Conservation (phyloP, 768 basidiomycete genomes). For the Leccinum arenicola region DNA sequence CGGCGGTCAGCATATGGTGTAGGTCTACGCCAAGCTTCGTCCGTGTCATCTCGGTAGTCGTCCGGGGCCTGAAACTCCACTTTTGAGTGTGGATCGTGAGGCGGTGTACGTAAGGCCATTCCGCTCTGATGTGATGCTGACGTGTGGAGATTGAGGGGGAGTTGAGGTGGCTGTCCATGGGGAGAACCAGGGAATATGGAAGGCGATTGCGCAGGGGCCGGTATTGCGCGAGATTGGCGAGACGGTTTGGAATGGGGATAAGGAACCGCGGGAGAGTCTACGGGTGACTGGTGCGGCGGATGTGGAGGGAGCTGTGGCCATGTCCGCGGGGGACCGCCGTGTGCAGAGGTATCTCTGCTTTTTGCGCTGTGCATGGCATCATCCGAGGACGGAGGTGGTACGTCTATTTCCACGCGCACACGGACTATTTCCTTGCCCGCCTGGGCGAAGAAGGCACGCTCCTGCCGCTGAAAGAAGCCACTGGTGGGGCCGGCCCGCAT, state of each 20-base stretch:
- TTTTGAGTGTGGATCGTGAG: slow-evolving; percentile 41
- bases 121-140: slow-evolving; percentile 24
- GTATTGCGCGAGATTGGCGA: slow-evolving; percentile 27
- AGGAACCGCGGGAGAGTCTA: slow-evolving; percentile 33
- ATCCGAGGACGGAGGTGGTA: slow-evolving; percentile 29
- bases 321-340: slow-evolving; percentile 22
- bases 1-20: slow-evolving; percentile 74
- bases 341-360: slow-evolving; percentile 24
- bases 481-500: slow-evolving; percentile 65
- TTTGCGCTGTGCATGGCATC: slow-evolving; percentile 25
- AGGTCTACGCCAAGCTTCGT: slow-evolving; percentile 70
- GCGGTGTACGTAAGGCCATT: slow-evolving; percentile 42
- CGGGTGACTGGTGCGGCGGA: slow-evolving; percentile 29
- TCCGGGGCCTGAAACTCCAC: slow-evolving; percentile 37
- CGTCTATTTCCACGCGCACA: slow-evolving; percentile 68
- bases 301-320: slow-evolving; percentile 33
- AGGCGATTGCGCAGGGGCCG: slow-evolving; percentile 26
- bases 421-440: slow-evolving; percentile 77
- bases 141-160: slow-evolving; percentile 33
- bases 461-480: slow-evolving; percentile 71
- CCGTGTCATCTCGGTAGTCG: slow-evolving; percentile 54
- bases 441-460: slow-evolving; percentile 78
- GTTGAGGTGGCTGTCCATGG: slow-evolving; percentile 32
- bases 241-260: slow-evolving; percentile 33
- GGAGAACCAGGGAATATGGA: slow-evolving; percentile 30